A percentile compares a stretch with the other conserved stretches of the same genome.
These are phyloP conservation scores for Phaeotremella skinneri DNA, from an alignment of 768 basidiomycete genomes.

Conservation along the genomic window DNA sequence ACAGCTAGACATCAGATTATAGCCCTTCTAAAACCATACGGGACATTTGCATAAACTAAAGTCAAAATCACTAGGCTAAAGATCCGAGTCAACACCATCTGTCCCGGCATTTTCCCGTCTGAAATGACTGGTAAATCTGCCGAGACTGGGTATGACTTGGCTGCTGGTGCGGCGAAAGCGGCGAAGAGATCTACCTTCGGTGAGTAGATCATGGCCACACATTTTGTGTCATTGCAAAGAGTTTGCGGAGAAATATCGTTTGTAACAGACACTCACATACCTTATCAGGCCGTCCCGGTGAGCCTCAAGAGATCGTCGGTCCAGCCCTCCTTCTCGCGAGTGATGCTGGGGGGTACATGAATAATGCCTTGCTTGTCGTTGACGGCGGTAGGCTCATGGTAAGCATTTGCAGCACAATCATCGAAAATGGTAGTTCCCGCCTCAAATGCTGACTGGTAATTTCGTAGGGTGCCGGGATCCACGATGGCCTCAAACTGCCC, in stretches of 20 bases:
- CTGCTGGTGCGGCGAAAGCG: constrained; percentile 23
- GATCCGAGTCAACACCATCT: constrained; percentile 30
- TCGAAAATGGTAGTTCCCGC: background rate
- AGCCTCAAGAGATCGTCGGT: constrained; percentile 34
- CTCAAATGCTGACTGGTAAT: background rate
- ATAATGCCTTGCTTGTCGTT: constrained; percentile 29
- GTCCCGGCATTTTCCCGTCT: constrained; percentile 27
- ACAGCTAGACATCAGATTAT: background rate
- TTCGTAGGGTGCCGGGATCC: constrained; percentile 19
- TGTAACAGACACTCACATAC: too few species aligned
- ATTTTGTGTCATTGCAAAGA: too few species aligned
- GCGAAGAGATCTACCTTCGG: constrained; percentile 19
- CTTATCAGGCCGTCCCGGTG: constrained; percentile 32
- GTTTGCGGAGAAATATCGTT: too few species aligned
- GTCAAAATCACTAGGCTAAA: constrained; percentile 23
- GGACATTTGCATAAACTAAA: background rate
- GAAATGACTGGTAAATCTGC: constrained; percentile 24
- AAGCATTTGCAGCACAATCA: background rate
- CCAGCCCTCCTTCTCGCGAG: constrained; percentile 31
- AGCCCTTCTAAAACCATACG: background rate
- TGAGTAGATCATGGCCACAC: background rate
- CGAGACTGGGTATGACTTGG: constrained; percentile 18
- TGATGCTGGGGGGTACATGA: constrained; percentile 35
- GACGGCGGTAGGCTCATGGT: constrained; percentile 31
- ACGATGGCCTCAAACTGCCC: constrained; percentile 24